These are phyloP conservation scores for Cylindrotheca fusiformis DNA, from an alignment of 108 stramenopile species.

Conservation along the genomic window DNA sequence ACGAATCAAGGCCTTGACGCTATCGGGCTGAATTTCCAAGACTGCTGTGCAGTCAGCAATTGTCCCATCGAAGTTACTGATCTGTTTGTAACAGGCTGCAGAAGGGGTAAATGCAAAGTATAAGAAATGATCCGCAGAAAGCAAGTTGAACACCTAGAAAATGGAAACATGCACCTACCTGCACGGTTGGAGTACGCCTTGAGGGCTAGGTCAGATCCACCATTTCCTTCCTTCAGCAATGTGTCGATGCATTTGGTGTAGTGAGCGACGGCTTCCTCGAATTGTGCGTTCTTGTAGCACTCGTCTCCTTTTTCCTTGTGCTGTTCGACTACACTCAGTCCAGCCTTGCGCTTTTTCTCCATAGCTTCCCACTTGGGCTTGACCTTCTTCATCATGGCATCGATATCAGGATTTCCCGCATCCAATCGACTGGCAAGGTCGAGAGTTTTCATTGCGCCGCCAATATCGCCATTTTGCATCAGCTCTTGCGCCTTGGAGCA, in stretches of 20 bases:
- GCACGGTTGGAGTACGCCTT: slow-evolving; percentile 96
- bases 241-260: slow-evolving; percentile 95
- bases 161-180: slow-evolving; percentile 15
- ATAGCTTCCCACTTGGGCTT: slow-evolving; percentile 89
- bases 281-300: slow-evolving; percentile 81
- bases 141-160: not conserved
- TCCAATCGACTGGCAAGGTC: slow-evolving; percentile 92
- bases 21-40: slow-evolving; percentile 93
- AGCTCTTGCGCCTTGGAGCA: slow-evolving; percentile 86
- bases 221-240: slow-evolving; percentile 63
- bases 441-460: slow-evolving; percentile 85
- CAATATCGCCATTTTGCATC: slow-evolving; percentile 84
- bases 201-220: slow-evolving; percentile 76
- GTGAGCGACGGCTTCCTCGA: slow-evolving; percentile 85
- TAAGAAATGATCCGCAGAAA: not conserved
- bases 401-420: slow-evolving; percentile 91
- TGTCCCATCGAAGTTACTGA: slow-evolving; percentile 97
- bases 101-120: not conserved
- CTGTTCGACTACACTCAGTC: slow-evolving; percentile 75
- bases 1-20: slow-evolving; percentile 97
- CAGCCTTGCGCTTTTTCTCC: slow-evolving; percentile 85
- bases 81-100: slow-evolving; percentile 98
- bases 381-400: slow-evolving; percentile 77
- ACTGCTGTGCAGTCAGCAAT: slow-evolving; percentile 96
- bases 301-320: slow-evolving; percentile 97